Base-by-base conservation (phyloP, 2,329 filamentous ascomycete species). In the Tolypocladium guangdongense region DNA sequence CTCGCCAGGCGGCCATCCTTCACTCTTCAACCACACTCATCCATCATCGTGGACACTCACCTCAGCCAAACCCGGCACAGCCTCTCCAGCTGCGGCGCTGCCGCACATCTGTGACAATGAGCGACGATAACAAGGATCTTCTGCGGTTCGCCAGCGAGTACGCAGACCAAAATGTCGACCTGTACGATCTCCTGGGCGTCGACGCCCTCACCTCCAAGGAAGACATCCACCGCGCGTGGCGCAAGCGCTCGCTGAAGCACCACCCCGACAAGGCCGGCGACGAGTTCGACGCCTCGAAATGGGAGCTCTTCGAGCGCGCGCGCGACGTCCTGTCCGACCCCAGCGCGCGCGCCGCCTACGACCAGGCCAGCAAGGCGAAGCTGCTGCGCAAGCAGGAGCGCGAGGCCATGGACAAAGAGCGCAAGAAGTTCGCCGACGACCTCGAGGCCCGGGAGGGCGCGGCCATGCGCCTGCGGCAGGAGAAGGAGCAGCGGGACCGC, bases 201-300 rank as follows among this genome's bases (percentile, higher is more conserved):
- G 74, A 82, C 53, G 75, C 82, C 22, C 78, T 83, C 20, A 81
- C 85, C 0, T 72, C 78, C 22, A 84, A 86, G 53, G 73, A 82
- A n/a, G 86, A 90, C 57, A 86, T 95, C 63, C 85, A 88, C 58
- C 84, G 87, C 60, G 90, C 89, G 46, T 96, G 92, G 76, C 83
- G 90, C 55, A 88, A 88, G 62, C 84, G 86, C 33, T 90, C 90
- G 4, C 76, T 96, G n/a, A 90, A 89, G 64, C 90, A 91, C 74
- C 92, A 97, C 68, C 92, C 92, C 1, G 92, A 97, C 77, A 96
- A 96, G 72, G 84, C 91, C 53, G 81, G 84, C 58, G 82, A 81
- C 51, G 74, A 78, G 38, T 89, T 86, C 62, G 89, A 93, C 60
- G 78, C 88, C 47, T 84, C 85, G 53, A 88, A 87, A 63, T 97